Evolutionary conservation across 768 basidiomycete species (phyloP), one percentile per base, ranked within the genome.

Genomic region (Candolleomyces aberdarensis): DNA sequence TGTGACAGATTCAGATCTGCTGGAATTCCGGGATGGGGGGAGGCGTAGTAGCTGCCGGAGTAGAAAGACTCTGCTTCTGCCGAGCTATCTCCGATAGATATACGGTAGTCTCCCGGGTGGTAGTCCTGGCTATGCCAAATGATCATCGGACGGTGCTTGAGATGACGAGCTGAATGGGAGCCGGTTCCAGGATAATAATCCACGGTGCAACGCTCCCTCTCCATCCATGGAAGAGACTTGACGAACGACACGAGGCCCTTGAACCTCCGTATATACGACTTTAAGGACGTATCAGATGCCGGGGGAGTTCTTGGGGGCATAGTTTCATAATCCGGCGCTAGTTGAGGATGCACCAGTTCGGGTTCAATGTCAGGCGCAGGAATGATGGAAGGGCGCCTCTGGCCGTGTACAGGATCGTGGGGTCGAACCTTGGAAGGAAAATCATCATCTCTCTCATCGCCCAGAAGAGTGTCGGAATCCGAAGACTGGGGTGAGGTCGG

Each of bases 101-200:
- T 40, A 7, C 19, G 15, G 19, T 31, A 56, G 20, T 26, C 19
- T 20, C 54, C 54, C 5, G 39, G 39, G 7, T 61, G 49, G 56
- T 40, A 56, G n/a, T 61, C 47, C 17, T 41, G 47, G 46, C 46
- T 54, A 19, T 56, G 44, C 60, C 60, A 61, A 11, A 57, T 31
- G 17, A 61, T 31, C 56, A 57, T 47, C 19, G 56, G 60, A 6
- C 60, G 60, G 32, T 57, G 60, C 26, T 43, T 11, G n/a, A 57
- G 60, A 20, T 61, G 46, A 9, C 60, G 20, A 13, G 53, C 53
- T 17, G 53, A 47, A 39, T 57, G 60, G 26, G 47, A 26, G 14
- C 5, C 20, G 5, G 60, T 52, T 14, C 60, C 60, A 17, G 60
- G 60, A 26, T 61, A 61, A 32, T 61, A 61, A 40, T 61, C 60